Evolutionary conservation across 2,329 filamentous ascomycete genomes (phyloP).

Genomic region (Cladosporium oxysporum): DNA sequence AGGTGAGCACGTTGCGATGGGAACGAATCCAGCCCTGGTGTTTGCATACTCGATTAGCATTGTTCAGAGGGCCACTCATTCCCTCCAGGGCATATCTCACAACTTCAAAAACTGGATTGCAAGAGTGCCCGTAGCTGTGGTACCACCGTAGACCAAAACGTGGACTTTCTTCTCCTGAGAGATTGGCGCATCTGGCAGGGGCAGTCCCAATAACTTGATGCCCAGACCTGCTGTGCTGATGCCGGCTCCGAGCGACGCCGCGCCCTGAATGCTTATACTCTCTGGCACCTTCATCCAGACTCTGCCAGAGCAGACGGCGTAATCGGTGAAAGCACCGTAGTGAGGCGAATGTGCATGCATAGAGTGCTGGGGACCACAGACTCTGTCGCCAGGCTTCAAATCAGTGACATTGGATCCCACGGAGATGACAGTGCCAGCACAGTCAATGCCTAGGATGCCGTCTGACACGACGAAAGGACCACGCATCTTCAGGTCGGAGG

Average conservation of each 20-base stretch:
- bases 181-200: neutral
- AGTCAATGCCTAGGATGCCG: neutral
- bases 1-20: neutral
- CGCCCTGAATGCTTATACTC: neutral
- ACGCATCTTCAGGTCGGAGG: neutral
- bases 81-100: neutral
- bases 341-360: neutral
- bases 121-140: neutral
- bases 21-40: neutral
- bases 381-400: neutral
- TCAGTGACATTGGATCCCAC: neutral
- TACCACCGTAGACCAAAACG: neutral
- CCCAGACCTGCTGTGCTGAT: neutral
- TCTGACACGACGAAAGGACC: neutral
- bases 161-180: neutral
- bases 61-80: too few relatives aligned
- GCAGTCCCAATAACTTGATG: neutral
- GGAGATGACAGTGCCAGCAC: neutral
- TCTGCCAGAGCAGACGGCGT: neutral
- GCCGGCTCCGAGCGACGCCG: neutral
- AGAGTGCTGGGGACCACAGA: neutral
- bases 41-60: neutral
- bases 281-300: neutral
- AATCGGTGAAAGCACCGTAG: neutral
- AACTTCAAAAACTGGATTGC: neutral